These are phyloP conservation scores for Calonectria honghensis DNA, from an alignment of 2,329 filamentous ascomycete species.

Conservation along the genomic window DNA sequence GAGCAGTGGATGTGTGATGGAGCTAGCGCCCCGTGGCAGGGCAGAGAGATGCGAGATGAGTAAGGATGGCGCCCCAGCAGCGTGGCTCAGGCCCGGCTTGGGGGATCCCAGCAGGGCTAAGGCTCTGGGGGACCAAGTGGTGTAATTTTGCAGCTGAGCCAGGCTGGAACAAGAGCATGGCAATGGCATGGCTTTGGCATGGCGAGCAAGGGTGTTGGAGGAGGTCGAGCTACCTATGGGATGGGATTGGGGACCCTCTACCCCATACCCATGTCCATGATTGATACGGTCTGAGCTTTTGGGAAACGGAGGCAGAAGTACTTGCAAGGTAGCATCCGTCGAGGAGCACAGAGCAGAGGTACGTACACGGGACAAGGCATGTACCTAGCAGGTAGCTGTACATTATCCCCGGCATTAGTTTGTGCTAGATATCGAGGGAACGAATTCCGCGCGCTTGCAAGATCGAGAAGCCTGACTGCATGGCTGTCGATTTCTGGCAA, in stretches of 20 bases:
- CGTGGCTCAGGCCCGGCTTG: constrained; percentile 31
- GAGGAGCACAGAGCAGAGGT: not conserved
- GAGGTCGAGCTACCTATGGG: not conserved
- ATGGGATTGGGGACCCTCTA: constrained; percentile 23
- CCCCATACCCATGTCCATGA: constrained; percentile 12
- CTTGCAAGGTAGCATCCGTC: not conserved
- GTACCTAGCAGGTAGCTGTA: constrained; percentile 4
- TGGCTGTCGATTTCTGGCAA: constrained; percentile 21
- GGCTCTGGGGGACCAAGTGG: not conserved
- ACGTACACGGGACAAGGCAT: not conserved
- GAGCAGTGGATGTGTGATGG: constrained; percentile 15
- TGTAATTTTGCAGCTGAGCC: constrained; percentile 26
- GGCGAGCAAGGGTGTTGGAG: constrained; percentile 31
- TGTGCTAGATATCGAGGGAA: not conserved
- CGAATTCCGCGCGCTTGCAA: constrained; percentile 1
- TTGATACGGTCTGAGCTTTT: constrained; percentile 22
- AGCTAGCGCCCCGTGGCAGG: constrained; percentile 22
- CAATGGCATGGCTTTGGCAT: constrained; percentile 36
- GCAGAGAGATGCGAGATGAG: constrained; percentile 40
- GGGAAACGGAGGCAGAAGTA: not conserved
- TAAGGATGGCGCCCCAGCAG: constrained; percentile 29
- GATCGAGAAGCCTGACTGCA: constrained; percentile 21
- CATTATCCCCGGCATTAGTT: constrained; percentile 14
- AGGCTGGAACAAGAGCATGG: constrained; percentile 32
- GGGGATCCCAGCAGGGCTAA: constrained; percentile 31